Base-by-base conservation (phyloP, 2,329 filamentous ascomycete genomes). In the Lachnellula willkommii region DNA sequence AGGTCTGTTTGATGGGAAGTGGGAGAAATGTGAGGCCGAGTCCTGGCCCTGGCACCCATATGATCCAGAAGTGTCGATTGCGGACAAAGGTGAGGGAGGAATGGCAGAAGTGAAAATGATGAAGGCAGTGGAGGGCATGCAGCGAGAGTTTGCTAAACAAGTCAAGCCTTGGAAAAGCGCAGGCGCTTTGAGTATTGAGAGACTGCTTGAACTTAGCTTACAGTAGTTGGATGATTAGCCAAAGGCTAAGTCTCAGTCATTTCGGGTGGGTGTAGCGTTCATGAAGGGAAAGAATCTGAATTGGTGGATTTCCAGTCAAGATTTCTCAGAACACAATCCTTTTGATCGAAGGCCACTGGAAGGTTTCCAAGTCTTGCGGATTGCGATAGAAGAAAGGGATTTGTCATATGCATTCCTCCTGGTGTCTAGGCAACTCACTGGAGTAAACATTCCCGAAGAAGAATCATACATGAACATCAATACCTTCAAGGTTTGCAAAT, bases 21-120 rank as follows among this genome's bases (percentile, higher is more conserved):
- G 66, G 66, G 60, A 61, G 11, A 60, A 47, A 43, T 69, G 66
- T 42, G 52, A 61, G 11, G 60, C 60, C 50, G 62, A 69, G 57
- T 62, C 66, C 26, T 64, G 59, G 60, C 66, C 66, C 3, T 67
- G 59, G 32, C 58, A 64, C 36, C 65, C 61, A 7, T 61, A 47
- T 40, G 50, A 50, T 35, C 12, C 24, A 15, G 45, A 36, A 1
- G 24, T 47, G n/a, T 39, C 35, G 14, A 20, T 40, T 11, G 20
- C 45, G 9, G 47, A 14, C n/a, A 50, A 52, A 14, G 50, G 47
- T 35, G 53, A 43, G 17, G 59, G 60, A 39, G 54, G 35, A 5
- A 53, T 20, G 17, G 35, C 42, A n/a, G 51, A 59, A 26, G 42
- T 54, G 20, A 54, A 61, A 22, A 47, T 40, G 2, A 47, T 63